Base-by-base conservation (phyloP, 2,329 filamentous ascomycete species). In the Phoma sp. region DNA sequence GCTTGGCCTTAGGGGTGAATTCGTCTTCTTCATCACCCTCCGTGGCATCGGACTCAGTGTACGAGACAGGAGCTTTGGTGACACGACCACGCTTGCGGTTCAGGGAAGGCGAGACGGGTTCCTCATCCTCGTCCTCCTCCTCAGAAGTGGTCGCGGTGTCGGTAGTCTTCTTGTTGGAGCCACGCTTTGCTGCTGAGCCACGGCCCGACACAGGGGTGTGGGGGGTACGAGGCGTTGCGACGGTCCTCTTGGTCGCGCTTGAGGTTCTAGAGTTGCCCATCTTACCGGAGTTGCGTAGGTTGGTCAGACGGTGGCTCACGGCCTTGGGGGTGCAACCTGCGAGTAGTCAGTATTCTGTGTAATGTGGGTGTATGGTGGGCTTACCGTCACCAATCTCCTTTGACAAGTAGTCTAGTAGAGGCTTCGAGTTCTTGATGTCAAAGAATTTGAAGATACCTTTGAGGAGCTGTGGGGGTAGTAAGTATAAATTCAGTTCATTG, bases 281-380 rank as follows among this genome's bases (percentile, higher is more conserved):
- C 25, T 45, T 48, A 23, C 58, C 60, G 7, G 21, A 17, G 4
- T 49, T 59, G 21, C 62, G 62, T 5, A 68, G 46, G 49, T 64
- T 67, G 32, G 29, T 50, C 7, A 71, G 50, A 6, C 65, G 63
- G 48, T 68, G 60, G 14, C 47, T 52, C 4, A 69, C 62, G 4
- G 67, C 66, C 36, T 69, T 71, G 9, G 65, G 53, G 1, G 66
- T 71, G 34, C 67, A 71, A 1, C 51, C 66, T 69, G 36, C 5
- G 15, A 4, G 2, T 17, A 4, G 6, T 42, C n/a, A 51, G 47
- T 12, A 18, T 7, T 2, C 2, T 23, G 32, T 10, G 15, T 1
- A 9, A 4, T 11, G 6, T 4, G 15, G 2, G 7, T 7, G 10
- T 12, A 5, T 7, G 14, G 10, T 6, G 23, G n/a, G 26, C 15